phyloP scores from a whole-genome alignment of 2,329 filamentous ascomycete species.

The Lomentospora prolificans region DNA sequence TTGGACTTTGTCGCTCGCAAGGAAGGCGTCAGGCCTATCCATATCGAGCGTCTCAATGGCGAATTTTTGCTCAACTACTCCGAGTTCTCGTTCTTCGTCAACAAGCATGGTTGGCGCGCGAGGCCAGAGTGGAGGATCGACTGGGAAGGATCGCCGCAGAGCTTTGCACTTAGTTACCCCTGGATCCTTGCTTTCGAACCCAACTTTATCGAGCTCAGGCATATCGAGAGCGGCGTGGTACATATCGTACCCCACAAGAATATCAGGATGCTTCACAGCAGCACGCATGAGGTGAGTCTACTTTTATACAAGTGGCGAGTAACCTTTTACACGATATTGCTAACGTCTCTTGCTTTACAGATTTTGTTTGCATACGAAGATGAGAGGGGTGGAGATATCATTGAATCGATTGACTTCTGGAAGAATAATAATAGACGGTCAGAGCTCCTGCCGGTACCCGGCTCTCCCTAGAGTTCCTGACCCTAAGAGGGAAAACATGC shows the following conservation, averaged over 20 bases:
- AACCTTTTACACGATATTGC: constrained; percentile 7
- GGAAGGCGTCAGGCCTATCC: constrained; percentile 88
- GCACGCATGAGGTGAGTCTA: constrained; percentile 77
- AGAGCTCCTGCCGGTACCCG: constrained; percentile 17
- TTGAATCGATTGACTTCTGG: constrained; percentile 97
- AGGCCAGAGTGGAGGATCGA: constrained; percentile 94
- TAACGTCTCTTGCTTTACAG: constrained; percentile 34
- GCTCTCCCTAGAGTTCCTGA: background rate
- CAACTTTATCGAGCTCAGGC: constrained; percentile 92
- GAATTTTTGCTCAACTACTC: constrained; percentile 98
- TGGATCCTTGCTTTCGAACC: constrained; percentile 97
- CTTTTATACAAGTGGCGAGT: background rate
- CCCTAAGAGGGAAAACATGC: background rate
- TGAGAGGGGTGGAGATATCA: constrained; percentile 83
- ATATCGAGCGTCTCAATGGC: constrained; percentile 93
- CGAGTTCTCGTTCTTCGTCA: constrained; percentile 98
- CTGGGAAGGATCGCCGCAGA: constrained; percentile 89
- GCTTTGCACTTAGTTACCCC: constrained; percentile 89
- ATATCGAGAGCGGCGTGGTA: constrained; percentile 88
- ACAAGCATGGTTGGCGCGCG: constrained; percentile 94
- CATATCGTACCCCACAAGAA: constrained; percentile 96
- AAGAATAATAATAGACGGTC: constrained; percentile 48
- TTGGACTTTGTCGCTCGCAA: constrained; percentile 93
- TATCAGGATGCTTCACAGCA: constrained; percentile 94
- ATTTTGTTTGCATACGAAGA: constrained; percentile 98